Evolutionary conservation across 2,329 filamentous ascomycete genomes (phyloP).

Genomic region (Polychaeton citri): DNA sequence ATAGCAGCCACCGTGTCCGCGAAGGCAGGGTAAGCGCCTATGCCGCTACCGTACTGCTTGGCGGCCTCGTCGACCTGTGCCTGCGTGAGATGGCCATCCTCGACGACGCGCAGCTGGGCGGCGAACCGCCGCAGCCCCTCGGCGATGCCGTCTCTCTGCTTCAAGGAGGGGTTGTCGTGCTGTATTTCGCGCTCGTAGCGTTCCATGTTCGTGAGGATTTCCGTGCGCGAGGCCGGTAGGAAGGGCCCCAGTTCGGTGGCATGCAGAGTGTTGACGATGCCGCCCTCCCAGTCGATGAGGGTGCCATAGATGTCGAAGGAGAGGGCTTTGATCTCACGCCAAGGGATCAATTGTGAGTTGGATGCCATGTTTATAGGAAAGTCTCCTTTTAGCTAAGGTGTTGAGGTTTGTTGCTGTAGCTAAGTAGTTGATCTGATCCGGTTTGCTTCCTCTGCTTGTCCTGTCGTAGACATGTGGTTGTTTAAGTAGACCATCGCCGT

Average conservation of each 20-base stretch:
- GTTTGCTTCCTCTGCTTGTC: no score
- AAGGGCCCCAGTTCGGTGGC: slow-evolving; percentile 32
- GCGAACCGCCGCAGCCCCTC: slow-evolving; percentile 19
- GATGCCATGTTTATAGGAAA: slow-evolving; percentile 11
- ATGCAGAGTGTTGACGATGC: slow-evolving; percentile 43
- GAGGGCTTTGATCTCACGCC: slow-evolving; percentile 31
- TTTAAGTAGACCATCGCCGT: no score
- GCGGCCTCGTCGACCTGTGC: slow-evolving; percentile 27
- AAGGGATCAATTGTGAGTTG: slow-evolving; percentile 14
- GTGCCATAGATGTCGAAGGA: slow-evolving; percentile 74
- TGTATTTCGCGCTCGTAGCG: slow-evolving; percentile 38
- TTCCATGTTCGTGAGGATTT: slow-evolving; percentile 31
- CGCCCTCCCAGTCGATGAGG: slow-evolving; percentile 64
- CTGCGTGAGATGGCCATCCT: slow-evolving; percentile 36
- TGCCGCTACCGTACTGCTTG: slow-evolving; percentile 37
- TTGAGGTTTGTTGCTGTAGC: no score
- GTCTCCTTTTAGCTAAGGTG: no score
- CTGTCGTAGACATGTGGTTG: no score
- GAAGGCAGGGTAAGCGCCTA: slow-evolving; percentile 45
- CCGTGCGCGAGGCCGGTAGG: slow-evolving; percentile 31
- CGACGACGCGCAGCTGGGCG: slow-evolving; percentile 29
- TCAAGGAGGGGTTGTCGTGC: slow-evolving; percentile 39
- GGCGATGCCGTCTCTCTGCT: slow-evolving; percentile 43
- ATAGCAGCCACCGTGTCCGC: slow-evolving; percentile 44
- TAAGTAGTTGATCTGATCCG: no score